Base-by-base conservation (phyloP, 2,329 filamentous ascomycete genomes). In the Colletotrichum somersetense region DNA sequence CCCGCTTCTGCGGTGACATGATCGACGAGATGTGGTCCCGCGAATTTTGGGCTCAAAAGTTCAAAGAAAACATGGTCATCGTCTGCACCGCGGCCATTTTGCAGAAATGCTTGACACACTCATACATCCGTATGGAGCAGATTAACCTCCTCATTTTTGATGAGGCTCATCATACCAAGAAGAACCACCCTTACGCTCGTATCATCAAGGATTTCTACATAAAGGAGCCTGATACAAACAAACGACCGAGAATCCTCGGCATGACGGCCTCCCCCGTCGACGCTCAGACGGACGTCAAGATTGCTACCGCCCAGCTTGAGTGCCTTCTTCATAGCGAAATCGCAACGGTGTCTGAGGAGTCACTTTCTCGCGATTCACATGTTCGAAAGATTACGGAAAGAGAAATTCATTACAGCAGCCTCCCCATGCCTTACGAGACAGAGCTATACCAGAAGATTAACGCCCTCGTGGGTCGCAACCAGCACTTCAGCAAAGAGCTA, bases 191-290 rank as follows among this genome's bases (percentile, higher is more conserved):
- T 0, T 99, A 97, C 78, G 94, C 96, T 26, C 88, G 90, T 38
- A 96, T 99, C 71, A 93, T 99, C 82, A 95, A 93, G 76, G 92
- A 97, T 71, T 95, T 93, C 76, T 98, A 98, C 77, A 77, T 89
- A 1, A 81, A 86, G 2, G 83, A 86, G 40, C 75, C 79, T 1
- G 82, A 85, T 0, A 74, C 79, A 0, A 76, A 78, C 0, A 83
- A 82, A 59, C 87, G 90, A 5, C 96, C 96, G 5, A 92, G 91
- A 48, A 91, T 99, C 26, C 93, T 99, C 75, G 96, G 96, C 35
- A 98, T 98, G 96, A 99, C 96, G 1, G 96, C 96, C 10, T 98
- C 96, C 0, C 96, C 96, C 0, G 92, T 98, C 3, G 95, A 98
- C 82, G 91, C 93, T 0, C 92, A 93, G 77, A 88, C 89, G 0